A percentile compares a stretch with the other conserved stretches of the same genome.
Conservation (phyloP, 1,139 yeast genomes). For the Saccharomyces hybrid region DNA sequence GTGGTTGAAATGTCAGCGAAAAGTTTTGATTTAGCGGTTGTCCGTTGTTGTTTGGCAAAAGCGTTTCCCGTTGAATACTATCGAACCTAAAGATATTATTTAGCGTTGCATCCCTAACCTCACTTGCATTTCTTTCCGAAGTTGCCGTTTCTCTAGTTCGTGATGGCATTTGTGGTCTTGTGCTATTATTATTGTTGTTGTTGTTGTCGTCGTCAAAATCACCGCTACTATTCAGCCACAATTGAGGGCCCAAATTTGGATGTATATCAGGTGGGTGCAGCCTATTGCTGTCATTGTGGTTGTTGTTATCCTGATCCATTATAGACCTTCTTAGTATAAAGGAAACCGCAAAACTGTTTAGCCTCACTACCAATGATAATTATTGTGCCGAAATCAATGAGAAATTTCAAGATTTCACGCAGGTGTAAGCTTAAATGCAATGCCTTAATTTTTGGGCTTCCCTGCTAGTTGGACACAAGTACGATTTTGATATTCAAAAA, state of each 20-base stretch:
- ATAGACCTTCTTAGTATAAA: not conserved
- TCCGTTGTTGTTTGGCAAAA: not conserved
- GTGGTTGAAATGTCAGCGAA: not conserved
- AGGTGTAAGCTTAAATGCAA: not conserved
- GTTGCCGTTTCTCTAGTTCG: not conserved
- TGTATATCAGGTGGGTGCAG: not conserved
- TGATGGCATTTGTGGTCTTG: not conserved
- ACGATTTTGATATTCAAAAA: not conserved
- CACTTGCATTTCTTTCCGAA: not conserved
- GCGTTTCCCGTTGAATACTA: not conserved
- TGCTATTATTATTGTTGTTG: not conserved
- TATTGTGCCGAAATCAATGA: not conserved
- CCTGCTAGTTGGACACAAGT: not conserved
- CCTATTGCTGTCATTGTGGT: not conserved
- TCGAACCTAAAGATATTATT: not conserved
- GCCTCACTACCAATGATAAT: not conserved
- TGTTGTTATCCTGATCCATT: not conserved
- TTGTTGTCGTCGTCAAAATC: not conserved
- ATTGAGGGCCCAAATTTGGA: not conserved
- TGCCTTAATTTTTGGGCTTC: not conserved
- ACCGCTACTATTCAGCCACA: not conserved
- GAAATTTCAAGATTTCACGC: not conserved
- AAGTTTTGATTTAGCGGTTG: not conserved
- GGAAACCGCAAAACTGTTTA: not conserved
- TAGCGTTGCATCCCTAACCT: not conserved